Evolutionary conservation across 2,329 filamentous ascomycete genomes (phyloP).

Genomic region (Metarhizium rileyi): DNA sequence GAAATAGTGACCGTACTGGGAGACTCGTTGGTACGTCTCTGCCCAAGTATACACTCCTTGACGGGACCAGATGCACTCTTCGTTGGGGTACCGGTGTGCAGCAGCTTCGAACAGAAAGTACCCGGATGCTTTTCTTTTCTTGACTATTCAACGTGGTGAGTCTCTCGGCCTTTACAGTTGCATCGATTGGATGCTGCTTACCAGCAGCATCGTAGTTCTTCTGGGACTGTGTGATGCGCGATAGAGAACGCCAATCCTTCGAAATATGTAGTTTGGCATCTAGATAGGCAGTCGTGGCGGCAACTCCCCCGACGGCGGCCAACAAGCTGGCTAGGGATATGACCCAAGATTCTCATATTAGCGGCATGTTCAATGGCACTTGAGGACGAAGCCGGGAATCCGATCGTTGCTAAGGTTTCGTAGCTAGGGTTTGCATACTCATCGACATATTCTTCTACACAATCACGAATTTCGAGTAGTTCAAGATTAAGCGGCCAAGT

Average conservation of each 20-base stretch:
- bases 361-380: too few relatives aligned
- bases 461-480: too few relatives aligned
- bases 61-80: slow-evolving; percentile 8
- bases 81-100: neutral
- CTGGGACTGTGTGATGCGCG: neutral
- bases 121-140: slow-evolving; percentile 4
- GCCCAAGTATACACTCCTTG: slow-evolving; percentile 6
- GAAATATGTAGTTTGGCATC: slow-evolving; percentile 6
- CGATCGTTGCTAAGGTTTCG: too few relatives aligned
- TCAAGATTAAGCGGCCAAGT: too few relatives aligned
- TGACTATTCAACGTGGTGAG: neutral
- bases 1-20: slow-evolving; percentile 9
- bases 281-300: slow-evolving; percentile 5
- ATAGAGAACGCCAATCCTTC: slow-evolving; percentile 3
- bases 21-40: slow-evolving; percentile 4
- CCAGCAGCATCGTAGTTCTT: slow-evolving; percentile 1
- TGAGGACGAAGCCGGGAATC: too few relatives aligned
- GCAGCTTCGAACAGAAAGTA: slow-evolving; percentile 4
- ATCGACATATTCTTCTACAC: too few relatives aligned
- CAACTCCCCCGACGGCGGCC: slow-evolving; percentile 1
- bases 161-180: neutral
- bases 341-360: neutral
- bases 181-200: neutral
- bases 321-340: neutral
- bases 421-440: too few relatives aligned